Percentiles rank a stretch among this genome's conserved stretches.
Conservation (phyloP, 306 rosid species). For the Castanospermum australe region DNA sequence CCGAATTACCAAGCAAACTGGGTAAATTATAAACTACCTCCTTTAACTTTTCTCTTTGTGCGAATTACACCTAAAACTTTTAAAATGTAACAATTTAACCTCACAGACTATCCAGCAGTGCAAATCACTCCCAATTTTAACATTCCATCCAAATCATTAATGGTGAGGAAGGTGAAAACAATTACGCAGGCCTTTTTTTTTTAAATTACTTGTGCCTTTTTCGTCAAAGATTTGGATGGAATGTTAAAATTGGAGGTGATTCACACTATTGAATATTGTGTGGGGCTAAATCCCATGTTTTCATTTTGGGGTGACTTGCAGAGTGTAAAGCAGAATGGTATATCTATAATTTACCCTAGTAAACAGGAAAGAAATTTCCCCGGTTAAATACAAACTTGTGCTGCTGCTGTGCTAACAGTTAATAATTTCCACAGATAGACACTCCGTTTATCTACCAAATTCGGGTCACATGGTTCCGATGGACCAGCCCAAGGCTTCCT, state of each 20-base stretch:
- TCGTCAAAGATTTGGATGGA: background rate
- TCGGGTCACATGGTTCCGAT: constrained; percentile 98
- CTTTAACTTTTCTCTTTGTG: background rate
- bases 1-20: background rate
- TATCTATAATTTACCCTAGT: too few relatives aligned
- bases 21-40: background rate
- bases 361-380: background rate
- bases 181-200: too few relatives aligned
- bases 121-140: background rate
- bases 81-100: background rate
- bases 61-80: background rate
- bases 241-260: constrained; percentile 5
- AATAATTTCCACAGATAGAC: background rate
- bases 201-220: background rate
- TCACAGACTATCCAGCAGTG: background rate
- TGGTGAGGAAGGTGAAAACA: background rate
- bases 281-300: background rate
- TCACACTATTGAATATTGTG: background rate
- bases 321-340: too few relatives aligned
- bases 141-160: background rate
- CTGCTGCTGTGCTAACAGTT: background rate
- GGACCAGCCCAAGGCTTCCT: constrained; percentile 94
- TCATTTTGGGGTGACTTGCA: background rate
- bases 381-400: background rate
- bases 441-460: background rate